Base-by-base conservation (phyloP, 2,329 filamentous ascomycete species). In the Neonectria ditissima region DNA sequence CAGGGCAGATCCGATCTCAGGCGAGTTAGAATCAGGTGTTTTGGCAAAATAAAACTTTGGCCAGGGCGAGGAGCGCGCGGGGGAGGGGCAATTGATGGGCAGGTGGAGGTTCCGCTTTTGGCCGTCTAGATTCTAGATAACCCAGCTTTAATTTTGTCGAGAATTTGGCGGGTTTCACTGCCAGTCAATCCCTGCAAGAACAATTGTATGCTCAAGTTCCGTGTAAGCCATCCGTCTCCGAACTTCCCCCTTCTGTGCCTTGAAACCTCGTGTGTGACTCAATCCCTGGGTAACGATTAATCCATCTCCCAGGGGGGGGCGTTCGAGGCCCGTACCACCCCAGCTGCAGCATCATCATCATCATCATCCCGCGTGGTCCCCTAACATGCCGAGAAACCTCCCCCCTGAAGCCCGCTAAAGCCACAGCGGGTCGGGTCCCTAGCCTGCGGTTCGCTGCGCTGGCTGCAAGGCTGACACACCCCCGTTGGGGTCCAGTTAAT, bases 201-300 rank as follows among this genome's bases (percentile, higher is more conserved):
- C n/a, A n/a, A n/a, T n/a, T n/a, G n/a, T n/a, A n/a, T n/a, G n/a
- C n/a, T n/a, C n/a, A n/a, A n/a, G n/a, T n/a, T n/a, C n/a, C n/a
- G 14, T 14, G 9, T 3, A 22, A 44, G 3, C 11, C 10, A 7
- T n/a, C n/a, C n/a, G n/a, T n/a, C n/a, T n/a, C n/a, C n/a, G n/a
- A n/a, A n/a, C n/a, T n/a, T n/a, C n/a, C n/a, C n/a, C n/a, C n/a
- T n/a, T n/a, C n/a, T n/a, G n/a, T n/a, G n/a, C n/a, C n/a, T n/a
- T n/a, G n/a, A n/a, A n/a, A n/a, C n/a, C n/a, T n/a, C n/a, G n/a
- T n/a, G n/a, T n/a, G n/a, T 70, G 65, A 66, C 53, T 68, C 67
- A 68, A 67, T 30, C 43, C 55, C 51, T 70, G 59, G 65, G 62
- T 70, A 70, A 55, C 67, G 61, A 66, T 59, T 72, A 72, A 67